Evolutionary conservation across 495 filamentous ascomycete genomes (phyloP), one percentile per base, ranked within the genome.

Genomic region (Oidiodendron maius): DNA sequence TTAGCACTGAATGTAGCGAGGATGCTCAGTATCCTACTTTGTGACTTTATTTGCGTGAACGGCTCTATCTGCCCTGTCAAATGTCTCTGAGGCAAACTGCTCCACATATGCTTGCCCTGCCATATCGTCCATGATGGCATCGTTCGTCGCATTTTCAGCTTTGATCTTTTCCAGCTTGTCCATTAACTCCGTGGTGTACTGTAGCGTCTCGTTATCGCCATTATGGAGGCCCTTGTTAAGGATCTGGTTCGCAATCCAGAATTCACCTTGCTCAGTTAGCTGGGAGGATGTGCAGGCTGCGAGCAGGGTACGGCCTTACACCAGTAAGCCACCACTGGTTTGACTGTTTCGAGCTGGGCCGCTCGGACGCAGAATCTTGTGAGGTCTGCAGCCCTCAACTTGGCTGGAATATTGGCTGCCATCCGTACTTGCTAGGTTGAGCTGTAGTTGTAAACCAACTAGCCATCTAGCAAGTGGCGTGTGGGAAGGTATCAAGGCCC

Each of bases 291-390:
- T 13, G 21, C 8, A 10, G 37, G 52, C 10, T 50, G 44, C 12
- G n/a, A 40, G 20, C 12, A 3, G 12, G 12, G 26, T 30, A 30
- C 20, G 15, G 50, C 3, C 85, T 66, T 74, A 96, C 91, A 95
- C 86, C 91, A 97, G 63, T 96, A 97, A 28, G 90, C 75, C 40
- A 96, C 78, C 48, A 91, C 82, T 11, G 93, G 91, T 68, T 90
- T 90, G 38, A 78, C 78, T 38, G 72, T 77, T 61, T 91, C 89
- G 22, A 99, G 75, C 66, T 97, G 93, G 28, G 81, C 75, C 15
- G 89, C 91, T 46, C 94, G 80, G 15, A 80, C 65, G 42, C 89
- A 84, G 62, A 90, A 96, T 13, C 83, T 80, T 49, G 77, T 80
- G 55, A 95, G 80, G 55, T 91, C 88, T 44, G 84, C 81, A 20